phyloP scores from a whole-genome alignment of 805 yeast genomes.

The Candida piceae region DNA sequence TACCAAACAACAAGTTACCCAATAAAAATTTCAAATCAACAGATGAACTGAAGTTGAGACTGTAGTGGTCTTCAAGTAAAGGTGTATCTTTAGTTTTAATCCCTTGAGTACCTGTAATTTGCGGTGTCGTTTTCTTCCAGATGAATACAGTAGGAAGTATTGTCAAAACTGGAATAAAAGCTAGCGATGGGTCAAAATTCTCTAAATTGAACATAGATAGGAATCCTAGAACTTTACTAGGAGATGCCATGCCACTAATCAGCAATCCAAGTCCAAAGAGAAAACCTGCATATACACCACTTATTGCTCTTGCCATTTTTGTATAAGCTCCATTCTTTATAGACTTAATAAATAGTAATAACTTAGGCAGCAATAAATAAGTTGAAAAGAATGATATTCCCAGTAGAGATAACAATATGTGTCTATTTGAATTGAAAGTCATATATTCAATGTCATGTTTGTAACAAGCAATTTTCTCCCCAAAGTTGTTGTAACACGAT shows the following conservation, averaged over 20 bases:
- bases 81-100: conserved; percentile 11
- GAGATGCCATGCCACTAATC: conserved; percentile 42
- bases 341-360: conserved; percentile 5
- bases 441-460: too few relatives aligned
- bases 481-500: conserved; percentile 1
- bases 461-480: conserved; percentile 9
- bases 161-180: conserved; percentile 37
- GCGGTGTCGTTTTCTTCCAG: conserved; percentile 27
- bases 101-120: conserved; percentile 4
- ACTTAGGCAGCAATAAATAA: conserved; percentile 27
- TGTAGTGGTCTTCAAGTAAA: conserved; percentile 18
- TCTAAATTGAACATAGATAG: conserved; percentile 31
- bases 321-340: not conserved
- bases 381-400: conserved; percentile 10
- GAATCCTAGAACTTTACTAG: conserved; percentile 42
- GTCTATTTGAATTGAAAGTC: conserved; percentile 14
- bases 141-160: conserved; percentile 40
- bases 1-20: conserved; percentile 43
- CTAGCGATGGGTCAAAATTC: conserved; percentile 44
- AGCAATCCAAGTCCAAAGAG: conserved; percentile 42
- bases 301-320: conserved; percentile 6
- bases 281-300: conserved; percentile 26
- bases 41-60: too few relatives aligned
- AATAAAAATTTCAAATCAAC: conserved; percentile 26
- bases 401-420: conserved; percentile 8